Conservation (phyloP, 768 basidiomycete genomes). For the Lentinula guzmanii region DNA sequence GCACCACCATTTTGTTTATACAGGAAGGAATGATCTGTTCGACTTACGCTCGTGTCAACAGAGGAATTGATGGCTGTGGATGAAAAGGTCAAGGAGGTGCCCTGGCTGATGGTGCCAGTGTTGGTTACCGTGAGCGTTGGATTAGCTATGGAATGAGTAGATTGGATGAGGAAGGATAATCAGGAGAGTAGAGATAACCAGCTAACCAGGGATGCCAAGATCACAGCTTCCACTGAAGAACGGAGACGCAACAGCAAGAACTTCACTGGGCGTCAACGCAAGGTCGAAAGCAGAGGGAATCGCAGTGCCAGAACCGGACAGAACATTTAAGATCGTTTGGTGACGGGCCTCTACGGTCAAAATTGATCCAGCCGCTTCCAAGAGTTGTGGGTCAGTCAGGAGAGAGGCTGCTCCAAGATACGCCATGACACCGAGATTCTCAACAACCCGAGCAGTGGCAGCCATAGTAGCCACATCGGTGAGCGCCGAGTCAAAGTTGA, state of each 20-base stretch:
- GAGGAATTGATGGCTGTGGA: conserved; percentile 50
- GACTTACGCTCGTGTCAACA: conserved; percentile 33
- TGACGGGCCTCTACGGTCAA: conserved; percentile 82
- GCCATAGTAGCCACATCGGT: conserved; percentile 67
- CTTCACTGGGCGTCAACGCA: conserved; percentile 59
- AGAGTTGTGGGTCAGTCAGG: conserved; percentile 50
- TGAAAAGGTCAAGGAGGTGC: conserved; percentile 58
- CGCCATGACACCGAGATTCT: conserved; percentile 69
- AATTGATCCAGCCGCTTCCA: conserved; percentile 67
- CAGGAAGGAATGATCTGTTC: neutral
- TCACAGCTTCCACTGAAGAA: conserved; percentile 67
- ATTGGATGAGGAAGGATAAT: neutral
- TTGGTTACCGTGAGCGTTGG: conserved; percentile 57
- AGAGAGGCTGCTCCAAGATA: conserved; percentile 72
- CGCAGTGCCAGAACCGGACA: conserved; percentile 49
- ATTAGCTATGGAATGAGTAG: conserved; percentile 37
- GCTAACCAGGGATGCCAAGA: conserved; percentile 48
- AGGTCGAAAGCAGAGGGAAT: conserved; percentile 73
- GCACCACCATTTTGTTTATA: neutral
- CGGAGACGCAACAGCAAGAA: conserved; percentile 59
- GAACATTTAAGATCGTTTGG: conserved; percentile 67
- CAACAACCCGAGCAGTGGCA: conserved; percentile 65
- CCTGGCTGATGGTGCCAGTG: conserved; percentile 46
- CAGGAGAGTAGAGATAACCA: neutral
- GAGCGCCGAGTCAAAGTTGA: conserved; percentile 61